A percentile compares a stretch with the other conserved stretches of the same genome.
phyloP scores from a whole-genome alignment of 78 protist genomes.

The Tieghemostelium lacteum region DNA sequence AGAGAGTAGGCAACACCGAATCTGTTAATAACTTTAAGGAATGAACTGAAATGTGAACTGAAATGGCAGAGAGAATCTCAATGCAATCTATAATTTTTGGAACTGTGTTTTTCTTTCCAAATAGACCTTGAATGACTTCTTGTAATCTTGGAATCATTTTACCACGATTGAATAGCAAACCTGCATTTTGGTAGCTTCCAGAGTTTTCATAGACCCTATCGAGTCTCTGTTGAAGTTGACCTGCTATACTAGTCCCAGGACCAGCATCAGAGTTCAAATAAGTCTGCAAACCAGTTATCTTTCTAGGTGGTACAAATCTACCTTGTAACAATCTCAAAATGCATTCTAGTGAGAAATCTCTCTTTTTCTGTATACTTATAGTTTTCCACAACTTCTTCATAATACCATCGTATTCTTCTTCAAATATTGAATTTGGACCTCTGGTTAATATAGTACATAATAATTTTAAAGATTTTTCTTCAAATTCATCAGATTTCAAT shows the following conservation, averaged over 20 bases:
- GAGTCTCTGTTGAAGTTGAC: constrained; percentile 54
- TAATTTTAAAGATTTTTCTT: constrained; percentile 47
- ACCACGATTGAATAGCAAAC: constrained; percentile 43
- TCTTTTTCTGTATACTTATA: constrained; percentile 23
- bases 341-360: constrained; percentile 70
- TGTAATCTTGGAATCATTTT: constrained; percentile 66
- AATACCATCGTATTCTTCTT: constrained; percentile 51
- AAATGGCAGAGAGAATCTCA: constrained; percentile 43
- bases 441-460: constrained; percentile 62
- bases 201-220: constrained; percentile 67
- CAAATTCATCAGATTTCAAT: constrained; percentile 64
- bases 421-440: constrained; percentile 65
- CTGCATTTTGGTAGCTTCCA: constrained; percentile 48
- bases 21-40: constrained; percentile 62
- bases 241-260: constrained; percentile 18
- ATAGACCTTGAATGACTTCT: constrained; percentile 39
- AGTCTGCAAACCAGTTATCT: constrained; percentile 54
- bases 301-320: constrained; percentile 68
- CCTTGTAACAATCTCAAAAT: constrained; percentile 57
- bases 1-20: constrained; percentile 31
- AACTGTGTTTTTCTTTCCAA: constrained; percentile 55
- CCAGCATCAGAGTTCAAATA: constrained; percentile 2
- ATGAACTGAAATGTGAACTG: constrained; percentile 56
- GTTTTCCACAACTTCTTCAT: constrained; percentile 55
- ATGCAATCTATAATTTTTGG: constrained; percentile 52